These are phyloP conservation scores for Dryas drummondii DNA, from an alignment of 306 rosid species.

Conservation along the genomic window DNA sequence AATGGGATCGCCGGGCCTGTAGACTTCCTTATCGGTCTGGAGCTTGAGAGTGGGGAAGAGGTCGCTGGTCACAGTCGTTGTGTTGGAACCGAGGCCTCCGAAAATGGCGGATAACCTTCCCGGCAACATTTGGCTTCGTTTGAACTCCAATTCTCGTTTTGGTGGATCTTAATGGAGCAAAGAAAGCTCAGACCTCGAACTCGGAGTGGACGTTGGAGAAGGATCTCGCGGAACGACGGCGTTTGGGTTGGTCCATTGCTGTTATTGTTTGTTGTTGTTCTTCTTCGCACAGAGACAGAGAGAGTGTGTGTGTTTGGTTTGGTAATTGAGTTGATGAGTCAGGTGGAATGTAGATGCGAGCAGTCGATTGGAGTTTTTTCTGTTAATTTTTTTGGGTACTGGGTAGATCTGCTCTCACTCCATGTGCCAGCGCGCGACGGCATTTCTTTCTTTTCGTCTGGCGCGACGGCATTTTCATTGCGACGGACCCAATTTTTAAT, in stretches of 20 bases:
- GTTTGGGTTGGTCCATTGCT: background rate
- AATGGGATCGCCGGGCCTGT: conserved; percentile 87
- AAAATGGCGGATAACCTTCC: conserved; percentile 65
- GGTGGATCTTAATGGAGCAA: background rate
- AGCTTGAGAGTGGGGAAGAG: conserved; percentile 54
- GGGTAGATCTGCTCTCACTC: background rate
- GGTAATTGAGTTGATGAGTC: background rate
- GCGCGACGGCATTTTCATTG: no score
- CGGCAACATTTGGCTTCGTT: conserved; percentile 52
- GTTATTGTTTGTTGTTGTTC: background rate
- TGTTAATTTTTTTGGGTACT: background rate
- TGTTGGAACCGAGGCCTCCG: conserved; percentile 45
- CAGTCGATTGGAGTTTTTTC: background rate
- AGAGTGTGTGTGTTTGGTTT: background rate
- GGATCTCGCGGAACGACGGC: conserved; percentile 12
- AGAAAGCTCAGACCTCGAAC: background rate
- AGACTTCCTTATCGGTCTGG: conserved; percentile 74
- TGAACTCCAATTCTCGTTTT: background rate
- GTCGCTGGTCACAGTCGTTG: conserved; percentile 29
- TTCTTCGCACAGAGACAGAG: background rate
- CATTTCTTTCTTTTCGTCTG: no score
- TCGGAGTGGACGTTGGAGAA: background rate
- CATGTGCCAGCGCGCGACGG: background rate
- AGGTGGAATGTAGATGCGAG: background rate
- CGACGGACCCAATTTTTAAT: no score